phyloP scores from a whole-genome alignment of 192 early-diverging fungal genomes.

The Coemansia sp. region DNA sequence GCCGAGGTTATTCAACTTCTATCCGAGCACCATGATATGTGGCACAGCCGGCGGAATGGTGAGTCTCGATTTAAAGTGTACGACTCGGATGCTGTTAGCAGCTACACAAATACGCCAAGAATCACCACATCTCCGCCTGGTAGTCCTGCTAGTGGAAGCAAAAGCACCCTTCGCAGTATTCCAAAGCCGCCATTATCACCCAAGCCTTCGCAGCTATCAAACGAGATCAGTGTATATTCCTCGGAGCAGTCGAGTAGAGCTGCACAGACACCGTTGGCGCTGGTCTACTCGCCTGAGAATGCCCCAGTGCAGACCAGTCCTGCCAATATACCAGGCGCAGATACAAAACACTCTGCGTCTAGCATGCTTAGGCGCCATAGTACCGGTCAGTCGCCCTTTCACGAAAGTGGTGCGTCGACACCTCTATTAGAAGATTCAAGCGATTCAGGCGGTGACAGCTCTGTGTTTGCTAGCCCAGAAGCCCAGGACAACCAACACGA shows the following conservation, averaged over 20 bases:
- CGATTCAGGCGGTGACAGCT: constrained; percentile 5
- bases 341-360: not conserved
- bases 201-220: not conserved
- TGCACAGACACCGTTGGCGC: constrained; percentile 2
- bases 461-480: constrained; percentile 1
- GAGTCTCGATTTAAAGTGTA: constrained; percentile 41
- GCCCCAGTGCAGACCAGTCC: not conserved
- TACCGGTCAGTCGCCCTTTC: constrained; percentile 5
- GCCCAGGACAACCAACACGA: not conserved
- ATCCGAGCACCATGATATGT: constrained; percentile 29
- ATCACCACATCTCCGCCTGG: constrained; percentile 6
- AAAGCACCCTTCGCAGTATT: not conserved
- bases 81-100: constrained; percentile 37
- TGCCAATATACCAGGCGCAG: not conserved
- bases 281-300: constrained; percentile 9
- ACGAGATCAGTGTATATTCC: not conserved
- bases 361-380: constrained; percentile 28
- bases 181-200: not conserved
- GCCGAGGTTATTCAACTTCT: constrained; percentile 28
- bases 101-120: constrained; percentile 21
- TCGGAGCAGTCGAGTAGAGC: not conserved
- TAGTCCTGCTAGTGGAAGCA: not conserved
- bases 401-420: not conserved
- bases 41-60: constrained; percentile 31
- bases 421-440: not conserved